phyloP scores from a whole-genome alignment of 306 rosid species.

The Quercus aquifolioides region DNA sequence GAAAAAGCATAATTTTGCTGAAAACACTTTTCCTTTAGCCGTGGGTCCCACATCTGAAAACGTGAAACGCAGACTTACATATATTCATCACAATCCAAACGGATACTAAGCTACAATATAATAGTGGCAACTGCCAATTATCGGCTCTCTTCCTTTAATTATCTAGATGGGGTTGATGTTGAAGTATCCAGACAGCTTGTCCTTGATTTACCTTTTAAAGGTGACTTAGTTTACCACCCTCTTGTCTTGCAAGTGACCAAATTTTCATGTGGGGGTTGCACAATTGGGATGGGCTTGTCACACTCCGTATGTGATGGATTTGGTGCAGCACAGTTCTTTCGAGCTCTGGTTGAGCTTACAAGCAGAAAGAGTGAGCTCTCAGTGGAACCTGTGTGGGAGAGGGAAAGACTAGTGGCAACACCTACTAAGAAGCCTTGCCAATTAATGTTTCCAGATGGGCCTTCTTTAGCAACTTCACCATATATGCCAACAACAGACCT shows the following conservation, averaged over 20 bases:
- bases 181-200: constrained; percentile 20
- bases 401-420: constrained; percentile 31
- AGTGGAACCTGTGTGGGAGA: constrained; percentile 46
- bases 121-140: constrained; percentile 32
- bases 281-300: constrained; percentile 40
- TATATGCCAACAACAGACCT: constrained; percentile 34
- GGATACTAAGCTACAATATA: too few relatives aligned
- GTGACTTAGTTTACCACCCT: constrained; percentile 21
- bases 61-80: too few relatives aligned
- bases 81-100: too few relatives aligned
- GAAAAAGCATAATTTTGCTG: too few relatives aligned
- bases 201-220: constrained; percentile 25
- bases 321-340: constrained; percentile 36
- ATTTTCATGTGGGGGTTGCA: constrained; percentile 44
- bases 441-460: constrained; percentile 7
- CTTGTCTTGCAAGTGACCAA: constrained; percentile 39
- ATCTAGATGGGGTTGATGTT: constrained; percentile 38
- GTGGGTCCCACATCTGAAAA: too few relatives aligned
- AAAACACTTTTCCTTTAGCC: too few relatives aligned
- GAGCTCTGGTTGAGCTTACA: constrained; percentile 37
- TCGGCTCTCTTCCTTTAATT: constrained; percentile 35
- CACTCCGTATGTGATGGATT: constrained; percentile 46
- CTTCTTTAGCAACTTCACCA: constrained; percentile 32
- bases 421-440: constrained; percentile 15
- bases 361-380: constrained; percentile 29